These are phyloP conservation scores for Geotrichum ghanense DNA, from an alignment of 805 yeast species.

Conservation along the genomic window DNA sequence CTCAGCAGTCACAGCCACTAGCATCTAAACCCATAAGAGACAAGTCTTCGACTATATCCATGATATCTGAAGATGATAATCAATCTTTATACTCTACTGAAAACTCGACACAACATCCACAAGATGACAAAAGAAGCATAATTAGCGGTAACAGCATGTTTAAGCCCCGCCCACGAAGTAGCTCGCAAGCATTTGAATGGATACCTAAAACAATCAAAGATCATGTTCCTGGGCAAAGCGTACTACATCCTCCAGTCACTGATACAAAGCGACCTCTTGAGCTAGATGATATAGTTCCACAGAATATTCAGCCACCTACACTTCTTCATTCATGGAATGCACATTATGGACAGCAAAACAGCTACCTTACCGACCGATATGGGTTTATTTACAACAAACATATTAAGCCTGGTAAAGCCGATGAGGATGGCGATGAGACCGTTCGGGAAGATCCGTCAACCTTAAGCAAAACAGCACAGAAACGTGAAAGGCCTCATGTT, in stretches of 20 bases:
- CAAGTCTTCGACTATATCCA: not conserved
- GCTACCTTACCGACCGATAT: conserved; percentile 32
- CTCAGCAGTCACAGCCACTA: too few relatives aligned
- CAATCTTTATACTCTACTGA: not conserved
- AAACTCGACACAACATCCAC: not conserved
- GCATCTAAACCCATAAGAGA: not conserved
- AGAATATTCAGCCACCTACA: conserved; percentile 25
- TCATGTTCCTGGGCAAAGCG: conserved; percentile 3
- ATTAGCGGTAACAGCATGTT: not conserved
- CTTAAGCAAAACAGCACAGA: conserved; percentile 2
- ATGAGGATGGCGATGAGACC: not conserved
- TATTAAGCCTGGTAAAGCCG: not conserved
- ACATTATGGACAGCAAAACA: conserved; percentile 15
- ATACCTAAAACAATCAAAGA: conserved; percentile 1
- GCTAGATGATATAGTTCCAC: conserved; percentile 28
- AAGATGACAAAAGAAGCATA: not conserved
- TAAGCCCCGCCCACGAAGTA: not conserved
- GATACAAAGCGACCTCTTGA: conserved; percentile 32
- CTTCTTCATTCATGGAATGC: conserved; percentile 17
- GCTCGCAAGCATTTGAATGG: conserved; percentile 3
- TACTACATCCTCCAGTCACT: not conserved
- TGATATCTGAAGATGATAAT: conserved; percentile 1
- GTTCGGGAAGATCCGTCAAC: not conserved
- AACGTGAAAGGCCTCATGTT: not conserved
- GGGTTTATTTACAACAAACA: conserved; percentile 36